Evolutionary conservation across 1,284 basidiomycete species (phyloP), one percentile per base, ranked within the genome.

Genomic region (Cutaneotrichosporon curvatum): DNA sequence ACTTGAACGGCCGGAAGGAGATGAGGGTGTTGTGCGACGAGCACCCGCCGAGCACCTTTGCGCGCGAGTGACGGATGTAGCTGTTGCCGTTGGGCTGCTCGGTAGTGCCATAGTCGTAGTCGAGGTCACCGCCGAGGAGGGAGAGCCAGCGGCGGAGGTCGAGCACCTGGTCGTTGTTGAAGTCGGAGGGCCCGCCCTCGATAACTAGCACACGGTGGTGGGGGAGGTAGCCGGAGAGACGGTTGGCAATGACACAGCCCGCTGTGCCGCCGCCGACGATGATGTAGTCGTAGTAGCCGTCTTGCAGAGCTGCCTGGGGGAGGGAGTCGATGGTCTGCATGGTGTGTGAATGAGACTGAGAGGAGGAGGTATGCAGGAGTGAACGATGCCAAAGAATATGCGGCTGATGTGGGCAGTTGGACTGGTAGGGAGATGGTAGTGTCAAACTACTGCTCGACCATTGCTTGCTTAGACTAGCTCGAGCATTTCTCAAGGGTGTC

Each of bases 241-340:
- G 74, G 12, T 75, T 73, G 3, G 82, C 82, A 8, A 85, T 76
- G 0, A 79, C 80, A 6, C 78, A 74, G 4, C 83, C 83, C 1
- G 79, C 76, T 2, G 82, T 70, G 1, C 83, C 82, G 21, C 77
- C 81, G 3, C 82, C 82, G 14, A 82, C 77, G 41, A 84, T 74
- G 56, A 84, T 79, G 60, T 82, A 83, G 71, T 84, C 82, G 59
- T 76, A 83, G 0, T 54, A 23, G 19, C 37, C 52, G 4, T 30
- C 16, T 18, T 31, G 35, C 9, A 12, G 8, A 23, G 19, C 37
- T 1, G 38, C 22, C 20, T 31, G 18, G 28, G 48, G 45, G 15
- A 54, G 33, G 16, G 34, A 37, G 21, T 36, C 22, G 16, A 43
- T 25, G 37, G 33, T 40, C 19, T 40, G 35, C 51, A 53, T 53